Conservation (phyloP, 306 rosid genomes). For the Gynostemma pentaphyllum region DNA sequence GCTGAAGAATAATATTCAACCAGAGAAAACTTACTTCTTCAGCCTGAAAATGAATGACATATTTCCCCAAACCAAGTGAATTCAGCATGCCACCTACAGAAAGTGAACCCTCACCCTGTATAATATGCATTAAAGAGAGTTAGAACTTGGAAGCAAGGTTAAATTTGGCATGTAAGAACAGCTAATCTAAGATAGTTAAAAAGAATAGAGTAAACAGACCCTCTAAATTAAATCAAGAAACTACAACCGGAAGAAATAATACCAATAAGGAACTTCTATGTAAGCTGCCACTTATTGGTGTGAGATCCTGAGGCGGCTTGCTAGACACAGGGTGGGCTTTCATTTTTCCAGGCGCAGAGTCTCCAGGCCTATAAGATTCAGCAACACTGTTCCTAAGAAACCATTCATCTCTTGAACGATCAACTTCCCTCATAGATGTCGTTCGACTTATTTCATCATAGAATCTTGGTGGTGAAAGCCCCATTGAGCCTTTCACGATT, state of each 20-base stretch:
- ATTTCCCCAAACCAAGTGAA: constrained; percentile 47
- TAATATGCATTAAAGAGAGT: neutral
- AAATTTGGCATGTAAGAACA: neutral
- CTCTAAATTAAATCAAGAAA: neutral
- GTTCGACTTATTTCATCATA: constrained; percentile 16
- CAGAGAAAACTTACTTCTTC: constrained; percentile 41
- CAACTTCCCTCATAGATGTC: constrained; percentile 19
- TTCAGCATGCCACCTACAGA: constrained; percentile 44
- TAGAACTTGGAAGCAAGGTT: neutral
- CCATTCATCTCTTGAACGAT: constrained; percentile 22
- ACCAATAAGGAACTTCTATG: constrained; percentile 24
- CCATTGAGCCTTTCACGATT: constrained; percentile 13
- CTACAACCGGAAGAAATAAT: constrained; percentile 7
- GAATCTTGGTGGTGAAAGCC: constrained; percentile 27
- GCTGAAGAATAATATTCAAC: neutral
- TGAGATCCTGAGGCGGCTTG: constrained; percentile 18
- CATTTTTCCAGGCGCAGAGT: constrained; percentile 10
- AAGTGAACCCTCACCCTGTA: constrained; percentile 29
- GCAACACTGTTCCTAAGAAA: constrained; percentile 18
- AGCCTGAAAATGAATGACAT: constrained; percentile 40
- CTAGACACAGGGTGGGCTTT: constrained; percentile 23
- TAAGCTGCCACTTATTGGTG: constrained; percentile 18
- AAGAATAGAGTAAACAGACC: neutral
- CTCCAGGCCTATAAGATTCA: constrained; percentile 20
- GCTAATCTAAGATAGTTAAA: neutral